Conservation (phyloP, 768 basidiomycete genomes). For the Serendipita vermifera region DNA sequence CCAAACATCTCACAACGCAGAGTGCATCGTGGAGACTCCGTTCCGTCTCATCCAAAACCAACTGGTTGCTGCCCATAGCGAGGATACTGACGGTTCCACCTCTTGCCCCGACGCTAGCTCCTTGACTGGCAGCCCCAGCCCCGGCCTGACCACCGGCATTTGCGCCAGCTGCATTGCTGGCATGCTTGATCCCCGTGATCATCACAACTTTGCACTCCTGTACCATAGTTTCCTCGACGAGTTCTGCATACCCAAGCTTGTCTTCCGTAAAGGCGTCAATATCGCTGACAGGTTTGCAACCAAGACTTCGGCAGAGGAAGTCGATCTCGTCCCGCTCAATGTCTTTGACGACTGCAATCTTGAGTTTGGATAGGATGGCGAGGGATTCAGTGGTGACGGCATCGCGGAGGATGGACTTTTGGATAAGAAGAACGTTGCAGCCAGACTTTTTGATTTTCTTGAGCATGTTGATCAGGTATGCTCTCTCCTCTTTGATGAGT, state of each 20-base stretch:
- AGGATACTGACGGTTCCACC: slow-evolving; percentile 93
- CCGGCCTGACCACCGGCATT: neutral
- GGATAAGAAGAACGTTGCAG: slow-evolving; percentile 96
- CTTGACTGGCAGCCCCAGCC: neutral
- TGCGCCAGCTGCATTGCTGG: slow-evolving; percentile 19
- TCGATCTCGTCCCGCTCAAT: slow-evolving; percentile 98
- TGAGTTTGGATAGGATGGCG: slow-evolving; percentile 92
- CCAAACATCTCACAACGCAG: slow-evolving; percentile 96
- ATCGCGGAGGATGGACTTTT: slow-evolving; percentile 98
- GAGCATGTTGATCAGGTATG: slow-evolving; percentile 94
- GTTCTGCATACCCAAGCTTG: slow-evolving; percentile 91
- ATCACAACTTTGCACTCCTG: slow-evolving; percentile 83
- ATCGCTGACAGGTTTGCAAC: slow-evolving; percentile 92
- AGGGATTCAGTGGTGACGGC: slow-evolving; percentile 98
- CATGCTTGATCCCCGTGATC: slow-evolving; percentile 89
- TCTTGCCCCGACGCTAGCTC: neutral
- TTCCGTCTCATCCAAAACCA: slow-evolving; percentile 95
- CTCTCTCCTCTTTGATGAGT: slow-evolving; percentile 96
- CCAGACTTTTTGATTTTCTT: slow-evolving; percentile 99
- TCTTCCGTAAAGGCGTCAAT: slow-evolving; percentile 97
- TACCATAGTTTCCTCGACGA: slow-evolving; percentile 78
- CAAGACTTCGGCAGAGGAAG: slow-evolving; percentile 87
- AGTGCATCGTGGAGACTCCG: slow-evolving; percentile 95
- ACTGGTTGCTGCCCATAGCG: slow-evolving; percentile 81
- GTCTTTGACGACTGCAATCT: slow-evolving; percentile 93